A percentile compares a stretch with the other conserved stretches of the same genome.
Evolutionary conservation across 805 yeast species (phyloP).

Genomic region (Grigorovia transvaalensis): DNA sequence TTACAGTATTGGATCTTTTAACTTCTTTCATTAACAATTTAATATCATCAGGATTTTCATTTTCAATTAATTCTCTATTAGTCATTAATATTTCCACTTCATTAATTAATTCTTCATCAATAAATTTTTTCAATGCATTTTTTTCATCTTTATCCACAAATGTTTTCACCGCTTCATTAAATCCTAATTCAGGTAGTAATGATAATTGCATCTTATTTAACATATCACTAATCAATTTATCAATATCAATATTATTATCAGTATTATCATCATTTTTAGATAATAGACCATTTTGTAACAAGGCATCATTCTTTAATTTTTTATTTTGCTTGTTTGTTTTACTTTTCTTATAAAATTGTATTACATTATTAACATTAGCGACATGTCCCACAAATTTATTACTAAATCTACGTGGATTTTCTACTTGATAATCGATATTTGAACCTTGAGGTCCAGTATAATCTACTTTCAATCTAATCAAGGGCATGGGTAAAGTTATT

Average conservation of each 20-base stretch:
- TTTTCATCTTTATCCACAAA: conserved; percentile 81
- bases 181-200: conserved; percentile 63
- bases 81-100: conserved; percentile 41
- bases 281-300: neutral
- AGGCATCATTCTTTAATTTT: neutral
- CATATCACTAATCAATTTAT: conserved; percentile 51
- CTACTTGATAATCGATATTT: conserved; percentile 66
- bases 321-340: conserved; percentile 10
- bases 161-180: conserved; percentile 59
- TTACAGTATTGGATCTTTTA: conserved; percentile 24
- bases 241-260: conserved; percentile 42
- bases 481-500: conserved; percentile 57
- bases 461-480: conserved; percentile 75
- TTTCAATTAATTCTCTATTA: conserved; percentile 31
- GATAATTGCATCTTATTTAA: conserved; percentile 54
- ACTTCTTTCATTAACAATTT: conserved; percentile 36
- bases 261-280: conserved; percentile 9
- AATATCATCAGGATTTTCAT: conserved; percentile 34
- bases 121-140: conserved; percentile 51
- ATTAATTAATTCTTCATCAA: conserved; percentile 43
- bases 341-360: conserved; percentile 52
- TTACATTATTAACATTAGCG: conserved; percentile 83
- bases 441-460: conserved; percentile 46
- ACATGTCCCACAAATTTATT: conserved; percentile 83
- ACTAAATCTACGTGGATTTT: conserved; percentile 80